Evolutionary conservation across 306 rosid genomes (phyloP).

Genomic region (Rosa persica): DNA sequence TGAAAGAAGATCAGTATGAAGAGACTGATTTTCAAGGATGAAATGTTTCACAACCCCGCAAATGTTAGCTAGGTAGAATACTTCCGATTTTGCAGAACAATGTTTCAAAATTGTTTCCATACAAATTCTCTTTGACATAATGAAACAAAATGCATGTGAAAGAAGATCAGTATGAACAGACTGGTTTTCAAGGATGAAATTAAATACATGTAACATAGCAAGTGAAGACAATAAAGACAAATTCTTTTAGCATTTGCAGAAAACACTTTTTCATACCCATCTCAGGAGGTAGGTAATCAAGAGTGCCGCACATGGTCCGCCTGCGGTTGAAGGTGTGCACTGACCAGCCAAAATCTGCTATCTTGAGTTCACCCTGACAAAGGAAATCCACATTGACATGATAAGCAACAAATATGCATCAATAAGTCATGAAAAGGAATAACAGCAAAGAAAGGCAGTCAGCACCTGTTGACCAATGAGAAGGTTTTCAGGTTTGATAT

Average conservation of each 20-base stretch:
- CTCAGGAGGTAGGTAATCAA: conserved; percentile 99
- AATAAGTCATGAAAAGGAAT: conserved; percentile 11
- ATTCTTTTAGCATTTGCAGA: background rate
- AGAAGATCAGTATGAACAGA: background rate
- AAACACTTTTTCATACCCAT: conserved; percentile 64
- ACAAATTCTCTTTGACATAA: background rate
- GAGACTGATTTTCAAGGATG: background rate
- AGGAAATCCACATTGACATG: conserved; percentile 19
- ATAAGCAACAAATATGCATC: conserved; percentile 20
- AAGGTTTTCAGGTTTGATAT: conserved; percentile 97
- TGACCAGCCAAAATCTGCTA: conserved; percentile 99
- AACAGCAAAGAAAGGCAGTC: conserved; percentile 22
- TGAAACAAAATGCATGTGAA: background rate
- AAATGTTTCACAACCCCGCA: too few species aligned
- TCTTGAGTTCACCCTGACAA: conserved; percentile 89
- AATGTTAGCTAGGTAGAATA: too few species aligned
- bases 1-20: conserved; percentile 5
- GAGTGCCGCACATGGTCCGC: conserved; percentile 97
- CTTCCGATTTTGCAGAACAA: conserved; percentile 25
- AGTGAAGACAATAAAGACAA: background rate
- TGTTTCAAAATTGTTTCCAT: background rate
- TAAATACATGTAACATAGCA: background rate
- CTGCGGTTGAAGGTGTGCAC: conserved; percentile 99
- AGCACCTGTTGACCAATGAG: conserved; percentile 89
- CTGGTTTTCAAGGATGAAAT: background rate